These are phyloP conservation scores for Cladosporium sp. DNA, from an alignment of 2,329 filamentous ascomycete species.

Conservation along the genomic window DNA sequence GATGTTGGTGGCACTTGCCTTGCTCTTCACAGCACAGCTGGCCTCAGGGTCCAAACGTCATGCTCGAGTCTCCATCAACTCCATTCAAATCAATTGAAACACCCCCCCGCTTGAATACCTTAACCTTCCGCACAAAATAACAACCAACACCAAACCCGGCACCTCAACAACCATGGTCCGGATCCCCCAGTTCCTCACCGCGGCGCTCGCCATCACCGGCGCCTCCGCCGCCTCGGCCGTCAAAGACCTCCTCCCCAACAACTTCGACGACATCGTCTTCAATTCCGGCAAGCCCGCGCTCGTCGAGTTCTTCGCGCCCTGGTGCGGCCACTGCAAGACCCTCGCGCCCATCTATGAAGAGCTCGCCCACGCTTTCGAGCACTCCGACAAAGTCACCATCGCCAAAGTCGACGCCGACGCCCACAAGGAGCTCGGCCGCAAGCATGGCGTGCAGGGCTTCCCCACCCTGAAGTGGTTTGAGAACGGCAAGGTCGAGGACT, in stretches of 20 bases:
- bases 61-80: not conserved
- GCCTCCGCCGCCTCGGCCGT: slow-evolving; percentile 77
- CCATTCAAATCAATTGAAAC: not conserved
- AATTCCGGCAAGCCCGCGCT: slow-evolving; percentile 92
- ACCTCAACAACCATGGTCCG: slow-evolving; percentile 11
- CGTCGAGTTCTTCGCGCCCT: slow-evolving; percentile 97
- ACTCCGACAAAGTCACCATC: slow-evolving; percentile 76
- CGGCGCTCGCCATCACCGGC: slow-evolving; percentile 47
- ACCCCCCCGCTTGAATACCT: not conserved
- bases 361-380: slow-evolving; percentile 72
- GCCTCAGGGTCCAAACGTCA: slow-evolving; percentile 6
- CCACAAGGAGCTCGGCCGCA: slow-evolving; percentile 79
- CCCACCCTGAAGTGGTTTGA: slow-evolving; percentile 92
- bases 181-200: slow-evolving; percentile 37
- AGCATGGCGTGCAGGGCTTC: slow-evolving; percentile 89
- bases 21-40: not conserved
- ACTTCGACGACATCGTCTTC: slow-evolving; percentile 88
- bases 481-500: slow-evolving; percentile 88
- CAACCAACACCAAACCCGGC: not conserved
- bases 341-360: slow-evolving; percentile 95
- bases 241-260: slow-evolving; percentile 81
- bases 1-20: not conserved
- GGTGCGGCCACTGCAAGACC: slow-evolving; percentile 99
- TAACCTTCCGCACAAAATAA: not conserved
- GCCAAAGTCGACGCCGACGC: slow-evolving; percentile 95